Conservation (phyloP, 2,329 filamentous ascomycete species). For the Torrubiellomyces zombiae region DNA sequence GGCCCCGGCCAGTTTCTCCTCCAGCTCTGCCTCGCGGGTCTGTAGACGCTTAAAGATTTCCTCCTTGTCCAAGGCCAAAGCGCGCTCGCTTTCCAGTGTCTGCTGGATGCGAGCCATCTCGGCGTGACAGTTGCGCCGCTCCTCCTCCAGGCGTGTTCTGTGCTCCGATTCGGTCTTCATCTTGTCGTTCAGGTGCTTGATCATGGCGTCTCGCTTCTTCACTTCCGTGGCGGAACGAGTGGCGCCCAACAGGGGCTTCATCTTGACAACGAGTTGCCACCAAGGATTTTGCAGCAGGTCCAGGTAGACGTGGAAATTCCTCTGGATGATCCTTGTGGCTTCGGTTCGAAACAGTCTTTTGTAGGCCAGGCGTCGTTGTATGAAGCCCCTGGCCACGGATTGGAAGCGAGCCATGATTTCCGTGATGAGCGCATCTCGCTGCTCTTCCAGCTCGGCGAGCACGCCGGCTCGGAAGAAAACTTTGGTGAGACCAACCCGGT, state of each 20-base stretch:
- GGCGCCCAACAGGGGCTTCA: slow-evolving; percentile 86
- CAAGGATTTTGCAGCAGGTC: slow-evolving; percentile 84
- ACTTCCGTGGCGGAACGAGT: slow-evolving; percentile 87
- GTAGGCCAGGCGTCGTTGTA: slow-evolving; percentile 72
- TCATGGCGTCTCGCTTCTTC: slow-evolving; percentile 88
- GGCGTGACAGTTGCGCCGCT: slow-evolving; percentile 68
- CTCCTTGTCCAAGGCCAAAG: slow-evolving; percentile 93
- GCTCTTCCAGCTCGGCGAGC: slow-evolving; percentile 89
- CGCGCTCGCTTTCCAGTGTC: slow-evolving; percentile 84
- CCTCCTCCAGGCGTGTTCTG: slow-evolving; percentile 72
- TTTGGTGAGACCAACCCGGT: slow-evolving; percentile 88
- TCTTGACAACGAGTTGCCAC: slow-evolving; percentile 90
- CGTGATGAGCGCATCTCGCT: slow-evolving; percentile 79
- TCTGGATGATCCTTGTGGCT: slow-evolving; percentile 84
- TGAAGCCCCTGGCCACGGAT: slow-evolving; percentile 77
- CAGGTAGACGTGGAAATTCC: slow-evolving; percentile 84
- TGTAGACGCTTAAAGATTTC: slow-evolving; percentile 98
- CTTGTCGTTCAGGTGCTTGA: slow-evolving; percentile 69
- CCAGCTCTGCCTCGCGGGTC: slow-evolving; percentile 75
- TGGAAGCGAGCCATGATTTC: slow-evolving; percentile 92
- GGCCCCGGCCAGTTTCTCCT: slow-evolving; percentile 81
- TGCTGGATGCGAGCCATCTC: slow-evolving; percentile 86
- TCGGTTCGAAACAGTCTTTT: slow-evolving; percentile 91
- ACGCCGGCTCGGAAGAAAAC: slow-evolving; percentile 97
- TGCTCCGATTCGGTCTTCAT: slow-evolving; percentile 62